phyloP scores from a whole-genome alignment of 352 stramenopile genomes.

The Albugo candida region DNA sequence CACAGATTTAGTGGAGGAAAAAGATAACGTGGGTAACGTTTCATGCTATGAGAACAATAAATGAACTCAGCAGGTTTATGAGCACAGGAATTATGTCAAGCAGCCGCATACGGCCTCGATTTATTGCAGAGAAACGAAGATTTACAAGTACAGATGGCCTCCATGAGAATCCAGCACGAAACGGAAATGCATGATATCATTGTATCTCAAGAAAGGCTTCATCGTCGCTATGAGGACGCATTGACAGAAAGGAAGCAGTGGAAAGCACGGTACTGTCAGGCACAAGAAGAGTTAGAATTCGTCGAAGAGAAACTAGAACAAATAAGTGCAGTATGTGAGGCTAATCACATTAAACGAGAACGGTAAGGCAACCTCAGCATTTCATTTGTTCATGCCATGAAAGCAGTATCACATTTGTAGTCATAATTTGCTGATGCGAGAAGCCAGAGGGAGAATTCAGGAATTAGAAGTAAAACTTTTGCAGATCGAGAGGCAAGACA shows the following conservation, averaged over 20 bases:
- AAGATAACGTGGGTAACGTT: too few species aligned
- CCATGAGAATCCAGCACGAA: slow-evolving; percentile 56
- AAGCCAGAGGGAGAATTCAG: too few species aligned
- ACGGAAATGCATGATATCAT: slow-evolving; percentile 33
- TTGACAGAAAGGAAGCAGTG: slow-evolving; percentile 39
- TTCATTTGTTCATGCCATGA: too few species aligned
- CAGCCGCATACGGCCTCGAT: slow-evolving; percentile 54
- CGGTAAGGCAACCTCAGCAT: too few species aligned
- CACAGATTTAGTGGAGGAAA: too few species aligned
- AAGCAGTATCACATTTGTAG: too few species aligned
- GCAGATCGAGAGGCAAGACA: too few species aligned
- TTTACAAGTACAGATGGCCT: slow-evolving; percentile 38
- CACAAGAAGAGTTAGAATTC: not conserved
- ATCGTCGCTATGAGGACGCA: slow-evolving; percentile 40
- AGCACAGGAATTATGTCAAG: slow-evolving; percentile 42
- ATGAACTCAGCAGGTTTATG: too few species aligned
- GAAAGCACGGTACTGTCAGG: slow-evolving; percentile 1
- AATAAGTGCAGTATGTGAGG: slow-evolving; percentile 22
- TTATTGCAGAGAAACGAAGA: slow-evolving; percentile 65
- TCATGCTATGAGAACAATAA: too few species aligned
- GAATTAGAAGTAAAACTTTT: too few species aligned
- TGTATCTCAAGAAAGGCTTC: slow-evolving; percentile 34
- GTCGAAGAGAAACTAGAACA: slow-evolving; percentile 46
- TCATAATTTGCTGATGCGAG: too few species aligned
- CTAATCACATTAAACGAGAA: not conserved